Evolutionary conservation across 2,329 filamentous ascomycete species (phyloP), one percentile per base, ranked within the genome.

Genomic region (Aspergillus vadensis): DNA sequence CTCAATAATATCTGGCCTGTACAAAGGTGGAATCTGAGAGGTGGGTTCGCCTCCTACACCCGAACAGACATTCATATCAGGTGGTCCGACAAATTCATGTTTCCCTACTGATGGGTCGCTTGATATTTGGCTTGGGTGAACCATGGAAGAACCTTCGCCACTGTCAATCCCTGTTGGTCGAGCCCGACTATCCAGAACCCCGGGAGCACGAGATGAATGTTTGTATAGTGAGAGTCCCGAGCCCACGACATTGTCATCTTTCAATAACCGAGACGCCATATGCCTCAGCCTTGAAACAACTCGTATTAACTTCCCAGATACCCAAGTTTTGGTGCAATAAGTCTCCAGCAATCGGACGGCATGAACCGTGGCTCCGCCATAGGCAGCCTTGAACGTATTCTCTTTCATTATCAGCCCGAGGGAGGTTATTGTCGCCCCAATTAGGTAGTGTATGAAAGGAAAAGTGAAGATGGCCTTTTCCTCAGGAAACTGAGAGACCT

Each of bases 261-360:
- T 17, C 44, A n/a, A 15, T 17, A 50, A 27, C 6, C 30, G 25
- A 30, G 14, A n/a, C 8, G 25, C n/a, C 25, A 69, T 69, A 21
- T 65, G 59, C 14, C 63, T 66, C 15, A 69, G 36, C 12, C 61
- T 63, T 21, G 57, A 63, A 15, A 68, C 61, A 14, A 63, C 57
- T 44, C 59, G 60, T 10, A 58, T 53, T 60, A 69, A 62, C 32
- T 59, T 68, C 2, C 63, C 64, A 2, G 68, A 70, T 4, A 69
- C 63, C 67, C 68, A 70, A 7, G 67, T 70, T 21, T 58, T 68
- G 12, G 41, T 61, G 36, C 65, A 70, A 52, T 67, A 67, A 1
- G 63, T 53, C 44, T 65, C 61, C 2, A 70, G 55, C 1, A 63
- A 61, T 23, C 41, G 39, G 6, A 65, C 57, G 2, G 64, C 63